These are phyloP conservation scores for Aplosporella prunicola DNA, from an alignment of 2,329 filamentous ascomycete genomes.

Conservation along the genomic window DNA sequence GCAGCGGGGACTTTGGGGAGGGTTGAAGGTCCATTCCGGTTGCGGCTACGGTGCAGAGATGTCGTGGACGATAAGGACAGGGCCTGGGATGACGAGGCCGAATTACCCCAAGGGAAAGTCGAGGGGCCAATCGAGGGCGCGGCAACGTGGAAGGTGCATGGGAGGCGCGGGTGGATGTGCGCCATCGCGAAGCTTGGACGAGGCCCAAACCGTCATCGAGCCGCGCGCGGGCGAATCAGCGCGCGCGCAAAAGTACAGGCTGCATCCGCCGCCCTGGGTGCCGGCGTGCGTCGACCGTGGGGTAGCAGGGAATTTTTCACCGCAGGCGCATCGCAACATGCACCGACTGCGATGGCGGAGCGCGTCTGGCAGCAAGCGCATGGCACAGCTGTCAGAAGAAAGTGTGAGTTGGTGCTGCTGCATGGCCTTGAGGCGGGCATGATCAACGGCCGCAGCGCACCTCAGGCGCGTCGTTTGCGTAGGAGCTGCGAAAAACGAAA, in stretches of 20 bases:
- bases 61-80: conserved; percentile 10
- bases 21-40: too few relatives aligned
- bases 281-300: conserved; percentile 22
- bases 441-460: too few relatives aligned
- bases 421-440: too few relatives aligned
- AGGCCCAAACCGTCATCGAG: conserved; percentile 8
- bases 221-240: conserved; percentile 1
- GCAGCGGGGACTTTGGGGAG: conserved; percentile 7
- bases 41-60: too few relatives aligned
- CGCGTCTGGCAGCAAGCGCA: too few relatives aligned
- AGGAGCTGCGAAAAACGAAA: too few relatives aligned
- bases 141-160: conserved; percentile 2
- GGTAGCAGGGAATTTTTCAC: conserved; percentile 24
- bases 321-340: conserved; percentile 7
- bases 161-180: conserved; percentile 4
- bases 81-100: conserved; percentile 8
- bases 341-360: conserved; percentile 6
- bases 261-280: conserved; percentile 19
- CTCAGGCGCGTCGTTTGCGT: too few relatives aligned
- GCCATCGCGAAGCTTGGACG: conserved; percentile 3
- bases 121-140: conserved; percentile 2
- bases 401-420: too few relatives aligned
- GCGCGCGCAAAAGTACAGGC: conserved; percentile 5
- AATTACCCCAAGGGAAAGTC: conserved; percentile 9
- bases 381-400: conserved; percentile 2